Evolutionary conservation across 306 rosid species (phyloP).

Genomic region (Trifolium dubium): DNA sequence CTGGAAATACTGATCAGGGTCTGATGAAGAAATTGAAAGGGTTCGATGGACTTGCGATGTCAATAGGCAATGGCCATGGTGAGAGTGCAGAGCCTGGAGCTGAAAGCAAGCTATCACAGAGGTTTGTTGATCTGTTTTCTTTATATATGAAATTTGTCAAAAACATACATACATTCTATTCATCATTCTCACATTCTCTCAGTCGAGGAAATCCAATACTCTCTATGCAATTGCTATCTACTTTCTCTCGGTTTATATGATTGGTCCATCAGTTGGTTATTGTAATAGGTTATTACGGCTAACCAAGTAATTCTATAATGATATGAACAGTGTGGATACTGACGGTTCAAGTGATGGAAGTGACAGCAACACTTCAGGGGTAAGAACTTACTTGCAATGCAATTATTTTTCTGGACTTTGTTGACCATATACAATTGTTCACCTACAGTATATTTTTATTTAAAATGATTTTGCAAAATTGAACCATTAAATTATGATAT

Average conservation of each 20-base stretch:
- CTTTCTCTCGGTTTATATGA: not conserved
- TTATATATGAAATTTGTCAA: constrained; percentile 3
- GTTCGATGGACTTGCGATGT: constrained; percentile 90
- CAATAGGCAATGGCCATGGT: constrained; percentile 77
- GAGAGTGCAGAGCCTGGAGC: constrained; percentile 64
- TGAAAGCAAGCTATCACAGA: constrained; percentile 63
- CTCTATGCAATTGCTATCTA: no score
- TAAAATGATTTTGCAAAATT: constrained; percentile 31
- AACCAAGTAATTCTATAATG: constrained; percentile 41
- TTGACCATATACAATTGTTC: constrained; percentile 35
- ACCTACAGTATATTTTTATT: constrained; percentile 25
- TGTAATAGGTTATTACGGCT: constrained; percentile 27
- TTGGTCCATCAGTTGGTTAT: constrained; percentile 16
- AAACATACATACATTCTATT: not conserved
- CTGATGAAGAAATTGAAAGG: constrained; percentile 79
- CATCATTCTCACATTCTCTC: no score
- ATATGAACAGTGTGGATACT: constrained; percentile 62
- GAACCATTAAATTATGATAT: constrained; percentile 40
- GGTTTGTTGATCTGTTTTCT: constrained; percentile 53
- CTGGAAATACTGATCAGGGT: constrained; percentile 74
- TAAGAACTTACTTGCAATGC: constrained; percentile 47
- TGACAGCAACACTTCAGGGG: constrained; percentile 73
- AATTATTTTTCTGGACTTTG: constrained; percentile 26
- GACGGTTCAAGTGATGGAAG: constrained; percentile 87
- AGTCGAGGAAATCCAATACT: no score